Evolutionary conservation across 305 asterid species (phyloP), one percentile per base, ranked within the genome.

Genomic region (Fraxinus nigra): DNA sequence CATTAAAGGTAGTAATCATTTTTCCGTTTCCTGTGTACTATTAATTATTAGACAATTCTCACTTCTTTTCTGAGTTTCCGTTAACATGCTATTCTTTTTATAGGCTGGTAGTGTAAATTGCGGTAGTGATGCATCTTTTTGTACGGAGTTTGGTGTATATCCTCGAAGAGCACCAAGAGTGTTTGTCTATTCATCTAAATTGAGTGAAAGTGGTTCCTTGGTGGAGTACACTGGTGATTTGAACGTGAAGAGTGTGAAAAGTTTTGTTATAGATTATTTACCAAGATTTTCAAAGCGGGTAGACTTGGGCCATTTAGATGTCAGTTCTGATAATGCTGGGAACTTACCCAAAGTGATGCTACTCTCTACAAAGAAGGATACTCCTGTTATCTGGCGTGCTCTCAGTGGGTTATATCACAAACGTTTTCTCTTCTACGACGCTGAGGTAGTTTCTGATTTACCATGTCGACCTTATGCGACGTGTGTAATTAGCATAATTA

Each of bases 311-410:
- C 85, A 80, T 61, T 85, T 91, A 76, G 86, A 92, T 80, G 81
- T 87, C 63, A 90, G 80, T 38, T 84, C 97, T 75, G 90, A 79
- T 81, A 26, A 65, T 38, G 81, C 80, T 34, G 92, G 89, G 78
- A 87, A 69, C 28, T 82, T 90, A 73, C 99, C 98, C 63, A 93
- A 86, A 88, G 97, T 96, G 79, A 80, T 94, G 86, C 97, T 96
- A 82, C 88, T 96, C 75, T 94, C 99, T 7, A 85, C 97, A 11
- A 96, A 96, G 93, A 92, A 89, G 83, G 93, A 79, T 80, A 93
- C 98, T 28, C 99, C 98, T 3, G 91, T 91, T 48, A 96, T 96
- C 76, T 96, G 99, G 99, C 97, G 95, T 70, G 92, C 87, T 61
- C 91, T 96, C 67, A 93, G 98, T 80, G 99, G 99, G 84, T 85